Percentiles rank a stretch among this genome's conserved stretches.
Conservation (phyloP, 352 stramenopile species). For the Globisporangium emineosum region DNA sequence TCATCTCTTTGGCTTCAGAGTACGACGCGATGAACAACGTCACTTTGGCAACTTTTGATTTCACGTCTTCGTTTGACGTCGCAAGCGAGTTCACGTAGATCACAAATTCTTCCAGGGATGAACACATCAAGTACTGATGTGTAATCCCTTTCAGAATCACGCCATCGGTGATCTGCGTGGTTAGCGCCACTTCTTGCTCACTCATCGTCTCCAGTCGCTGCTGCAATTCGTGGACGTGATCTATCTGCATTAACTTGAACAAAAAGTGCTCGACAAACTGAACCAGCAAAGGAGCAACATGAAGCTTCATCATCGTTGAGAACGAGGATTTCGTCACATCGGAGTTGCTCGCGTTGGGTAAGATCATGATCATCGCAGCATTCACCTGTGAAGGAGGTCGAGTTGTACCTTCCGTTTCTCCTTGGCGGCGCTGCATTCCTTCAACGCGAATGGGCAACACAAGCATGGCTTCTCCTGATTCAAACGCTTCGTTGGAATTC, state of each 20-base stretch:
- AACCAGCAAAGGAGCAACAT: slow-evolving; percentile 11
- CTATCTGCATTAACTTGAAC: background rate
- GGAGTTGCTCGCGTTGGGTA: background rate
- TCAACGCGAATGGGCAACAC: slow-evolving; percentile 10
- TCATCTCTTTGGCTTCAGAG: background rate
- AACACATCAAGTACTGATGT: slow-evolving; percentile 3
- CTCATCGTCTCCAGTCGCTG: background rate
- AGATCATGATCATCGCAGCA: slow-evolving; percentile 11
- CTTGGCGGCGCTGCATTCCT: background rate
- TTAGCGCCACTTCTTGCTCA: background rate
- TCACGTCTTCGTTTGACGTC: slow-evolving; percentile 4
- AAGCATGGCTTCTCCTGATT: background rate
- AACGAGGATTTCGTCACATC: background rate
- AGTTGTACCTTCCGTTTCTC: background rate
- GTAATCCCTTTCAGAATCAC: background rate
- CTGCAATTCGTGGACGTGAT: background rate
- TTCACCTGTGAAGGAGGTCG: background rate
- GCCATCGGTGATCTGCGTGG: background rate
- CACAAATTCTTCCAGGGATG: slow-evolving; percentile 14
- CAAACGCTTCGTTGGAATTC: slow-evolving; percentile 16
- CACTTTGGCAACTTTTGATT: background rate
- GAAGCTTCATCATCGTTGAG: background rate
- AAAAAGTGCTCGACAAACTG: slow-evolving; percentile 7
- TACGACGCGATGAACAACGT: slow-evolving; percentile 5
- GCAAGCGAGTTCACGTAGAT: slow-evolving; percentile 7